Evolutionary conservation across 2,329 filamentous ascomycete genomes (phyloP).

Genomic region (Penicillium decumbens): DNA sequence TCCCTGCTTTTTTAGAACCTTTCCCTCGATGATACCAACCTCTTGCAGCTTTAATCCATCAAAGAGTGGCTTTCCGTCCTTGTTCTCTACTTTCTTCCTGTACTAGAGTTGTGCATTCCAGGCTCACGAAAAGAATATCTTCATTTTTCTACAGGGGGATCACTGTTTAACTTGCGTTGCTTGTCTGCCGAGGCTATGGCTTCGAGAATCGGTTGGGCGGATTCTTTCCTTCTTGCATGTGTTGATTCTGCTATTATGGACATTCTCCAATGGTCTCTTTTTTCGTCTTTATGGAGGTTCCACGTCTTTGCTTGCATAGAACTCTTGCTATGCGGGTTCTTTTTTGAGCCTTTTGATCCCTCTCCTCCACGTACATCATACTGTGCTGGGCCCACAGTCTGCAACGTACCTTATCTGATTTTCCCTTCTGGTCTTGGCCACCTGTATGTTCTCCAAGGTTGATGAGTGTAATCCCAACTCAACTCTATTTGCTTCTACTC

Average conservation of each 20-base stretch:
- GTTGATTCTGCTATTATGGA: neutral
- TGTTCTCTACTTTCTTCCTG: conserved; percentile 18
- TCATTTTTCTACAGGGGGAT: conserved; percentile 16
- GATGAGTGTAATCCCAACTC: neutral
- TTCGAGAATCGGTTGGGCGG: conserved; percentile 13
- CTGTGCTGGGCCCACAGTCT: conserved; percentile 6
- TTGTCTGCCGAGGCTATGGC: conserved; percentile 9
- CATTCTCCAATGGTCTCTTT: neutral
- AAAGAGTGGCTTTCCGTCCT: conserved; percentile 30
- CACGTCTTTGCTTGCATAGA: conserved; percentile 7
- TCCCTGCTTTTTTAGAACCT: conserved; percentile 21
- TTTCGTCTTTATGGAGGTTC: neutral
- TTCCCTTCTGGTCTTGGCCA: neutral
- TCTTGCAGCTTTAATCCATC: conserved; percentile 29
- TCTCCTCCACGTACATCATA: conserved; percentile 19
- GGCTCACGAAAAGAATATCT: conserved; percentile 10
- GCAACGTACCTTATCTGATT: conserved; percentile 9
- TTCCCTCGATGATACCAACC: conserved; percentile 35
- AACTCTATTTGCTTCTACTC: neutral
- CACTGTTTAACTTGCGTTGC: conserved; percentile 8
- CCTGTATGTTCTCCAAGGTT: neutral
- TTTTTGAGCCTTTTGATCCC: conserved; percentile 4
- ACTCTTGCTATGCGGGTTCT: conserved; percentile 5
- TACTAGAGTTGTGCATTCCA: conserved; percentile 22
- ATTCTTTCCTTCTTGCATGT: neutral